These are phyloP conservation scores for Adansonia digitata DNA, from an alignment of 345 rosid genomes.

Conservation along the genomic window DNA sequence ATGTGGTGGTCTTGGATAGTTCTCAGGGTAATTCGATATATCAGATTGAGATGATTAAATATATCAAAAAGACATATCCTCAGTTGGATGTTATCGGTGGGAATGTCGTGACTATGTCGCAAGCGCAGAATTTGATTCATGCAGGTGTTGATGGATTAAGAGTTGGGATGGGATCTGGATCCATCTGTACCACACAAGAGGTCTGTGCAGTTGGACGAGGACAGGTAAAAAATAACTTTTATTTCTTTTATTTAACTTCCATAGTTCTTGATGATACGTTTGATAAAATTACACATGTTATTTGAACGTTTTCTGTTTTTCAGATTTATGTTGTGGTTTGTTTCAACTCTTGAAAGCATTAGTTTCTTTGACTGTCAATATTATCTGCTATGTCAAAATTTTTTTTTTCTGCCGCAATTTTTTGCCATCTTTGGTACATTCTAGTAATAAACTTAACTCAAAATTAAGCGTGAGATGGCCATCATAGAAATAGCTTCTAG, in stretches of 20 bases:
- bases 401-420: not conserved
- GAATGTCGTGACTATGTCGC: constrained; percentile 78
- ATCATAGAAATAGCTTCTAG: not conserved
- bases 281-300: not conserved
- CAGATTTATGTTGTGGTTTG: not conserved
- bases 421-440: not conserved
- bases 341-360: not conserved
- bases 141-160: constrained; percentile 82
- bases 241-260: not conserved
- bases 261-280: not conserved
- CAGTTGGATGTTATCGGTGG: constrained; percentile 86
- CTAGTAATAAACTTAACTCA: not conserved
- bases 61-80: constrained; percentile 58
- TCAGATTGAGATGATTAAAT: constrained; percentile 86
- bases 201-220: constrained; percentile 96
- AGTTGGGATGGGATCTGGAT: constrained; percentile 96
- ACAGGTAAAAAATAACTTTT: constrained; percentile 49
- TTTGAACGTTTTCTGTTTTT: not conserved
- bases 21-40: constrained; percentile 89
- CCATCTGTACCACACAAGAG: constrained; percentile 94
- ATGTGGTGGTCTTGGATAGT: constrained; percentile 77
- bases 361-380: not conserved
- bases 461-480: not conserved
- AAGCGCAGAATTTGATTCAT: constrained; percentile 79
- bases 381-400: not conserved